Percentiles rank a stretch among this genome's conserved stretches.
Evolutionary conservation across 495 filamentous ascomycete genomes (phyloP).

Genomic region (Trichoderma erinaceum): DNA sequence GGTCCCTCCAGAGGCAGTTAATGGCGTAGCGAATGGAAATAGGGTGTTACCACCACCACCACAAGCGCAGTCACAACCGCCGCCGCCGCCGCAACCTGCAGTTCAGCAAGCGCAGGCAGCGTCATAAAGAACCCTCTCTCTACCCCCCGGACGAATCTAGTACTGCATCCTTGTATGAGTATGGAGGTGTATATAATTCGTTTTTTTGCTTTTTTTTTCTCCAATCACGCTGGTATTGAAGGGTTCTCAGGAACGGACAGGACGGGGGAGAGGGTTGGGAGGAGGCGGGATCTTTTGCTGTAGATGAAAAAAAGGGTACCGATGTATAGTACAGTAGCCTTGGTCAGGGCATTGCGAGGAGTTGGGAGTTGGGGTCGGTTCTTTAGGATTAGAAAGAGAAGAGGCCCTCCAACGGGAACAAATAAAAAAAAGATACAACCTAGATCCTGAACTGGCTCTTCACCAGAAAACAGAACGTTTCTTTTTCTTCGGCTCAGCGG

Average conservation of each 20-base stretch:
- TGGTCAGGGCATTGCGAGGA: conserved; percentile 14
- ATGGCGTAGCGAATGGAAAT: conserved; percentile 13
- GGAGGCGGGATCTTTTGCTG: not conserved
- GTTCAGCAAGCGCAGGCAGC: conserved; percentile 15
- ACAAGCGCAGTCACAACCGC: conserved; percentile 37
- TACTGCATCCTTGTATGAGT: conserved; percentile 15
- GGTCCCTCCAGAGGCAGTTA: conserved; percentile 22
- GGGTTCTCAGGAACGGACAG: not conserved
- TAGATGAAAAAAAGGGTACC: not conserved
- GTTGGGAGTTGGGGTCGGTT: conserved; percentile 14
- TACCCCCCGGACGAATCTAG: not conserved
- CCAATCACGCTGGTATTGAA: not conserved
- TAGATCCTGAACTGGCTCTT: not conserved
- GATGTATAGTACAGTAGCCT: conserved; percentile 10
- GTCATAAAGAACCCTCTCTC: not conserved
- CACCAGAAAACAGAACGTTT: not conserved
- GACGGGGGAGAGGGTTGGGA: not conserved
- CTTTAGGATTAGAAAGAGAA: conserved; percentile 12
- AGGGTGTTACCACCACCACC: conserved; percentile 27
- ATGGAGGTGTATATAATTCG: conserved; percentile 11
- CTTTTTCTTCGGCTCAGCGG: not conserved
- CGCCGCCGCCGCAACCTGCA: not conserved
- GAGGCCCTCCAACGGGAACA: conserved; percentile 7
- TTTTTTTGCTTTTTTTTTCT: not conserved
- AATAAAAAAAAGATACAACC: not conserved